These are phyloP conservation scores for Orbilia oligospora DNA, from an alignment of 2,329 filamentous ascomycete genomes.

Conservation along the genomic window DNA sequence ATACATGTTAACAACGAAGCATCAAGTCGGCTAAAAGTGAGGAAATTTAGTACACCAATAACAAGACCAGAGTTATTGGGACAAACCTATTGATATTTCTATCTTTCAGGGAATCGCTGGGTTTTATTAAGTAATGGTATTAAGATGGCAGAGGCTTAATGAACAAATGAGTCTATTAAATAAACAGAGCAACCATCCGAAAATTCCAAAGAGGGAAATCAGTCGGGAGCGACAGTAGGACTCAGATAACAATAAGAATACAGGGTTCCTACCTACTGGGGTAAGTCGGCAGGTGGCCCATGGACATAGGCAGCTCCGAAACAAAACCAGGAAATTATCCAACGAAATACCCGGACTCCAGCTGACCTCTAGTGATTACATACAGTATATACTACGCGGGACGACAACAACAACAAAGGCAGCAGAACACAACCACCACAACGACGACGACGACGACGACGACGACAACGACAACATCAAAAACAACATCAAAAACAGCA, in stretches of 20 bases:
- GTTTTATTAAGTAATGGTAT: conserved; percentile 1
- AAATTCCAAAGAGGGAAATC: not conserved
- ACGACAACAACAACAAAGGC: not conserved
- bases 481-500: too few species aligned
- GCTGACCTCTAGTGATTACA: conserved; percentile 30
- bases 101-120: not conserved
- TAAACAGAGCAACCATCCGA: conserved; percentile 14
- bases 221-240: not conserved
- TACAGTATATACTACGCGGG: not conserved
- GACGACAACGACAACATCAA: too few species aligned
- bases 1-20: not conserved
- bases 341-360: conserved; percentile 37
- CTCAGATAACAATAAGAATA: not conserved
- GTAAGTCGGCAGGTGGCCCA: not conserved
- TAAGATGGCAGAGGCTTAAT: not conserved
- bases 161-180: conserved; percentile 14
- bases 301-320: conserved; percentile 7
- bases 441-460: too few species aligned
- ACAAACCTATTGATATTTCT: not conserved
- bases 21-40: conserved; percentile 5
- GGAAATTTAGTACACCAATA: not conserved
- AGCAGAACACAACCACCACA: too few species aligned
- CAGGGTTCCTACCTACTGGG: not conserved
- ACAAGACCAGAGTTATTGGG: not conserved
- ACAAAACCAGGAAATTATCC: conserved; percentile 27